Percentiles rank a stretch among this genome's conserved stretches.
Evolutionary conservation across 2,329 filamentous ascomycete species (phyloP).

Genomic region (Colletotrichum kahawae): DNA sequence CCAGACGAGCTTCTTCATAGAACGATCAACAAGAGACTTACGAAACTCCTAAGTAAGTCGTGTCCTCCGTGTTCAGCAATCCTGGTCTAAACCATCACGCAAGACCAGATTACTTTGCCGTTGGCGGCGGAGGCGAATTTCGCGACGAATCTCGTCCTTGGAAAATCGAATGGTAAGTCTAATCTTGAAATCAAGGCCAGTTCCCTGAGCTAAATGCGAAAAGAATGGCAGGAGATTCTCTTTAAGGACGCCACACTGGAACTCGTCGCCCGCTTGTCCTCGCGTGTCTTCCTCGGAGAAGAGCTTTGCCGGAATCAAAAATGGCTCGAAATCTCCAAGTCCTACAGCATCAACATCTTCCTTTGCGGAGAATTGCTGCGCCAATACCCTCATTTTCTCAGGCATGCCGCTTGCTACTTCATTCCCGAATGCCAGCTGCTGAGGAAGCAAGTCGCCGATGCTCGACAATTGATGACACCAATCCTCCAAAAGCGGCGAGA

Average conservation of each 20-base stretch:
- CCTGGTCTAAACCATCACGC: background rate
- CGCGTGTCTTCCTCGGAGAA: conserved; percentile 52
- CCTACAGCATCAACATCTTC: conserved; percentile 37
- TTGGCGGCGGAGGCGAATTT: background rate
- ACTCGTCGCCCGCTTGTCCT: conserved; percentile 52
- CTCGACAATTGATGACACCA: background rate
- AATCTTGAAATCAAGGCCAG: background rate
- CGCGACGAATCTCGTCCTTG: background rate
- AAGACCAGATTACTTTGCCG: background rate
- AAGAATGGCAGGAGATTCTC: background rate
- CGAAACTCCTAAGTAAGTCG: background rate
- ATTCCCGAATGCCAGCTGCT: background rate
- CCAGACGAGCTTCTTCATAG: conserved; percentile 10
- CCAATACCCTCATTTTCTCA: background rate
- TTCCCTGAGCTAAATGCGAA: background rate
- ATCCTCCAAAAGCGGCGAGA: background rate
- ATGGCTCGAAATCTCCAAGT: conserved; percentile 50
- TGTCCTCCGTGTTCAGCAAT: background rate
- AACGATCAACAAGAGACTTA: background rate
- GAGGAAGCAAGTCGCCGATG: background rate
- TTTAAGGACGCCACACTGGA: background rate
- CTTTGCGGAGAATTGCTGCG: background rate
- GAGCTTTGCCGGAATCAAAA: conserved; percentile 47
- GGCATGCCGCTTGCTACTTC: background rate
- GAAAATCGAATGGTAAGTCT: background rate